These are phyloP conservation scores for Xylariomycetidae sp. DNA, from an alignment of 2,329 filamentous ascomycete genomes.

Conservation along the genomic window DNA sequence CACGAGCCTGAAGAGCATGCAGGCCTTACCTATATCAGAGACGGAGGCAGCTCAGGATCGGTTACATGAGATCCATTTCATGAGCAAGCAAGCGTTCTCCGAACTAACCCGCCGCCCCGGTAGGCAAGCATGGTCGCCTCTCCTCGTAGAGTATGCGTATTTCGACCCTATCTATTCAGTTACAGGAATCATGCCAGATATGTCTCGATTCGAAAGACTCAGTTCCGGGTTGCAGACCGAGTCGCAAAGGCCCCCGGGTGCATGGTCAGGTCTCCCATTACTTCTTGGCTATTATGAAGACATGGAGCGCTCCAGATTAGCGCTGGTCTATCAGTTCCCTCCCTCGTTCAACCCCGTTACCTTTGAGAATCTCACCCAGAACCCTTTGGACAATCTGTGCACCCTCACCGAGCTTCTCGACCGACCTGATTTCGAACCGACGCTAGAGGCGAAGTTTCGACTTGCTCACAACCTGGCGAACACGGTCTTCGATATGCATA, in stretches of 20 bases:
- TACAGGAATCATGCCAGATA: slow-evolving; percentile 60
- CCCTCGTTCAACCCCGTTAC: slow-evolving; percentile 56
- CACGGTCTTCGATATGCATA: slow-evolving; percentile 70
- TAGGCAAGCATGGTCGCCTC: slow-evolving; percentile 44
- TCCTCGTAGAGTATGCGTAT: slow-evolving; percentile 68
- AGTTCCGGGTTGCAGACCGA: slow-evolving; percentile 54
- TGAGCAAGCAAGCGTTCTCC: slow-evolving; percentile 48
- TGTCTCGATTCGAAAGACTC: slow-evolving; percentile 61
- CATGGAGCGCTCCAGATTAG: slow-evolving; percentile 62
- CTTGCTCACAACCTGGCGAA: slow-evolving; percentile 68
- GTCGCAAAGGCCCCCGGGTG: slow-evolving; percentile 44
- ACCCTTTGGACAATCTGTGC: slow-evolving; percentile 45
- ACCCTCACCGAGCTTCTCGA: slow-evolving; percentile 52
- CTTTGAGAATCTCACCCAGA: slow-evolving; percentile 46
- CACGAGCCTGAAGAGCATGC: slow-evolving; percentile 41
- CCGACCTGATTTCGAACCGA: slow-evolving; percentile 53
- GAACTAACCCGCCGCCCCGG: slow-evolving; percentile 40
- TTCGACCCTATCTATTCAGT: slow-evolving; percentile 59
- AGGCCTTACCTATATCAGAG: slow-evolving; percentile 34
- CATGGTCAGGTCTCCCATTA: slow-evolving; percentile 59
- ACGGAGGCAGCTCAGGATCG: slow-evolving; percentile 22
- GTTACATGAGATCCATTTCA: slow-evolving; percentile 44
- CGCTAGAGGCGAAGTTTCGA: slow-evolving; percentile 71
- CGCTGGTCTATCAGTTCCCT: slow-evolving; percentile 71
- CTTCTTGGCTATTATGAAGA: slow-evolving; percentile 72